Percentiles rank a stretch among this genome's conserved stretches.
phyloP scores from a whole-genome alignment of 805 yeast genomes.

The Pichia pseudocactophila region DNA sequence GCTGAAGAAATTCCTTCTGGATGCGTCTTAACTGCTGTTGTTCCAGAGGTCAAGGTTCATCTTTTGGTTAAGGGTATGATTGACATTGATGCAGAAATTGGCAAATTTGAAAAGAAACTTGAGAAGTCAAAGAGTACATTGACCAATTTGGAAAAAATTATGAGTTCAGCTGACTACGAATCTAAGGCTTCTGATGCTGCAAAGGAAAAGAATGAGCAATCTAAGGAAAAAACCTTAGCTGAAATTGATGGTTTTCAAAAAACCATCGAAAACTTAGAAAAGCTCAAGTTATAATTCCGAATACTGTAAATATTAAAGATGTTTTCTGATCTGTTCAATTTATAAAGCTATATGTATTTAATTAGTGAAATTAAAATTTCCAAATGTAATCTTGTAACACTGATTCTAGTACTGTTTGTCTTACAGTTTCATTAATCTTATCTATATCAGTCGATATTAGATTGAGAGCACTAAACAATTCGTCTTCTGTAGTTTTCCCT shows the following conservation, averaged over 20 bases:
- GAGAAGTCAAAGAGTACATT: slow-evolving; percentile 52
- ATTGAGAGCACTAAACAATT: slow-evolving; percentile 46
- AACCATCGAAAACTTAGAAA: slow-evolving; percentile 77
- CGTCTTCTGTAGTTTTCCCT: slow-evolving; percentile 56
- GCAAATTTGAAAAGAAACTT: slow-evolving; percentile 73
- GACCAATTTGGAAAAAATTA: slow-evolving; percentile 59
- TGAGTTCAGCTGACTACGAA: slow-evolving; percentile 66
- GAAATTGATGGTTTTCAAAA: slow-evolving; percentile 87
- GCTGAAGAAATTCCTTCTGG: slow-evolving; percentile 70
- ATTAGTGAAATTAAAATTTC: slow-evolving; percentile 27
- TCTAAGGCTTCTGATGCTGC: slow-evolving; percentile 79
- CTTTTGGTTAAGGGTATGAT: slow-evolving; percentile 90
- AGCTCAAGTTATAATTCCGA: slow-evolving; percentile 45
- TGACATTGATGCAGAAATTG: slow-evolving; percentile 84
- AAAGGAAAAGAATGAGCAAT: slow-evolving; percentile 61
- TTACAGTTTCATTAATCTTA: slow-evolving; percentile 34
- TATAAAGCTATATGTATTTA: neutral
- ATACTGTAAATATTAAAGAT: slow-evolving; percentile 1
- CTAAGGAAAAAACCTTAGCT: slow-evolving; percentile 64
- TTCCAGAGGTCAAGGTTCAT: slow-evolving; percentile 76
- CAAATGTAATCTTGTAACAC: slow-evolving; percentile 52
- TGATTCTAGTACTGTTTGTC: slow-evolving; percentile 40
- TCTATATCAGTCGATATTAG: slow-evolving; percentile 40
- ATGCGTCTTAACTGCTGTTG: slow-evolving; percentile 77
- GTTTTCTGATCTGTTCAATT: neutral